Base-by-base conservation (phyloP, 495 filamentous ascomycete genomes). In the Opeltia flavorubescens region DNA sequence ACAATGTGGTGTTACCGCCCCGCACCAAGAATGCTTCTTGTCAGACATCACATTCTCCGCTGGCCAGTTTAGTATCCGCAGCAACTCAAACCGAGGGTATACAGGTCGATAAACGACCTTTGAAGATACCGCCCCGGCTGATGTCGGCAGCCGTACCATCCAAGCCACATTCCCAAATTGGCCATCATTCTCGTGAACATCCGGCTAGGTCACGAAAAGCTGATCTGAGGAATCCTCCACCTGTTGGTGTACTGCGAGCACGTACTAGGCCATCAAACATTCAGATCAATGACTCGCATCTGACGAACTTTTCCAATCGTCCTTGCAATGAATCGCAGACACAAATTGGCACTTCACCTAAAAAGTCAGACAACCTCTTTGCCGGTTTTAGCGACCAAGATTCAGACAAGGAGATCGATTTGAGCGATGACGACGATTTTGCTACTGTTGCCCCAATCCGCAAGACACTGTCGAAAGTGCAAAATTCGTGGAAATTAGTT, bases 81-180 rank as follows among this genome's bases (percentile, higher is more conserved):
- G 68, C 66, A 3, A 76, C 94, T 35, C 93, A 98, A 67, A 98
- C 91, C 8, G 87, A 95, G 47, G 80, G 83, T 50, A 94, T 95
- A 50, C 68, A 79, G 36, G 70, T 88, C 15, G 88, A 89, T 59
- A 75, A 74, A 64, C 73, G 86, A 44, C 68, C 81, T 24, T 71
- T 79, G 34, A 83, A 76, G 55, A 64, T 95, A 15, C 84, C 86
- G 18, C 74, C 82, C 1, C 81, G 88, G 57, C 69, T 95, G 42
- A 75, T 84, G 27, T 81, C 87, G 2, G 86, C 84, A 6, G 71
- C 80, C 42, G 76, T 83, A 40, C 62, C 69, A 2, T 76, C 77
- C 0, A 69, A 72, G 33, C 75, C 77, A 17, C 57, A 66, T 4
- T 78, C 76, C 6, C 57, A 60, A 15, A 70, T 70, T 49, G 62